Conservation (phyloP, 2,329 filamentous ascomycete genomes). For the Xylaria sp. region DNA sequence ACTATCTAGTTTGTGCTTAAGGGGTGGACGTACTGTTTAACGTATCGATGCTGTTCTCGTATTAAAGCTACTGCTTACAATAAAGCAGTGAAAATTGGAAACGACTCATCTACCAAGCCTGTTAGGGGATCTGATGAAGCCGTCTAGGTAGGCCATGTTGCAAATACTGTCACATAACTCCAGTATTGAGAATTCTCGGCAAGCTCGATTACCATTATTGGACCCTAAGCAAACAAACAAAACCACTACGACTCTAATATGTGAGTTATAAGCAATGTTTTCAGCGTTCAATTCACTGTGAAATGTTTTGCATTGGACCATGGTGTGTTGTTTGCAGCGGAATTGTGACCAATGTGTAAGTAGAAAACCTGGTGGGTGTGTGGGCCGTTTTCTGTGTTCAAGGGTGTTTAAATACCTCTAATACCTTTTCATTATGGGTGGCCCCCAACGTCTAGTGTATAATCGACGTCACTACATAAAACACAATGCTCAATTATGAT, state of each 20-base stretch:
- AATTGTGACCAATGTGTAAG: neutral
- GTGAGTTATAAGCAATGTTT: neutral
- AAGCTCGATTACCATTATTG: neutral
- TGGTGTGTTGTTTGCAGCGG: neutral
- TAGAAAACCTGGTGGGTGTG: neutral
- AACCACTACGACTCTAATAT: neutral
- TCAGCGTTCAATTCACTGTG: neutral
- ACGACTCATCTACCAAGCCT: neutral
- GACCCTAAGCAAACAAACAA: neutral
- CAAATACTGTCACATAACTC: neutral
- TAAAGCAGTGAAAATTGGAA: neutral
- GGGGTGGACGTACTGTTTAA: no score
- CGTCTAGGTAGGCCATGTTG: neutral
- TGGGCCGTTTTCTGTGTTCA: neutral
- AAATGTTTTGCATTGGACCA: neutral
- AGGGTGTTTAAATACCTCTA: slow-evolving; percentile 11
- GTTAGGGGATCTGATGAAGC: neutral
- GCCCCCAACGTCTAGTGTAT: neutral
- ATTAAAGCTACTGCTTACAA: neutral
- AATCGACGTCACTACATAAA: neutral
- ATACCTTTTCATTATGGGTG: slow-evolving; percentile 13
- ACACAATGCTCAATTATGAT: neutral
- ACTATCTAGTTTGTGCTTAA: neutral
- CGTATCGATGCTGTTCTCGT: neutral
- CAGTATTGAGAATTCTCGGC: neutral